Percentiles rank a stretch among this genome's conserved stretches.
Conservation (phyloP, 768 basidiomycete genomes). For the Auricularia sp. region DNA sequence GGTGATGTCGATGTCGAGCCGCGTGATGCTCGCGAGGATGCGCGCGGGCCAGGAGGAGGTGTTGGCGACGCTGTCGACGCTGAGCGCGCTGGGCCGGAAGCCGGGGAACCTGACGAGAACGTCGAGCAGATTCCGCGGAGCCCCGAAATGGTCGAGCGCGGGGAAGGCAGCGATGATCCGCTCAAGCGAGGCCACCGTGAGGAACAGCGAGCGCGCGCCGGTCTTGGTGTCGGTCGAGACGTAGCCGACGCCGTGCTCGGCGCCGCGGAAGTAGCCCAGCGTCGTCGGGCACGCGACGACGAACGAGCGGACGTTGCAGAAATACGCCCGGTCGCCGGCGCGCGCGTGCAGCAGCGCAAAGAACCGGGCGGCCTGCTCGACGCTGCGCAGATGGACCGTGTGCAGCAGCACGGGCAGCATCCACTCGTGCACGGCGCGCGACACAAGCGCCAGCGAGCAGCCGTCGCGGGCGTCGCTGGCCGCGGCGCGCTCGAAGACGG, state of each 20-base stretch:
- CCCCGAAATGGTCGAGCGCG: not conserved
- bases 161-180: not conserved
- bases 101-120: not conserved
- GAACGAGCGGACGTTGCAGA: not conserved
- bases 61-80: not conserved
- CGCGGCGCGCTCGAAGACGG: not conserved
- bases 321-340: not conserved
- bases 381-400: not conserved
- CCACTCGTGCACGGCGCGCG: not conserved
- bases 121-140: not conserved
- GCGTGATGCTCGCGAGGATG: not conserved
- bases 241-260: not conserved
- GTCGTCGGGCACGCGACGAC: not conserved
- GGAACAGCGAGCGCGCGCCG: not conserved
- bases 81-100: not conserved
- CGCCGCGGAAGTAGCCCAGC: not conserved
- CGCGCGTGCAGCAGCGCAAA: not conserved
- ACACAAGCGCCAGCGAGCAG: not conserved
- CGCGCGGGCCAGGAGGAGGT: not conserved
- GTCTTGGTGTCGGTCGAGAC: not conserved
- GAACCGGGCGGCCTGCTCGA: not conserved
- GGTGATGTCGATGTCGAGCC: not conserved
- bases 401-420: not conserved
- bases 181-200: not conserved
- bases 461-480: not conserved